Conservation (phyloP, 73 alveolate genomes). For the Paramecium caudatum region DNA sequence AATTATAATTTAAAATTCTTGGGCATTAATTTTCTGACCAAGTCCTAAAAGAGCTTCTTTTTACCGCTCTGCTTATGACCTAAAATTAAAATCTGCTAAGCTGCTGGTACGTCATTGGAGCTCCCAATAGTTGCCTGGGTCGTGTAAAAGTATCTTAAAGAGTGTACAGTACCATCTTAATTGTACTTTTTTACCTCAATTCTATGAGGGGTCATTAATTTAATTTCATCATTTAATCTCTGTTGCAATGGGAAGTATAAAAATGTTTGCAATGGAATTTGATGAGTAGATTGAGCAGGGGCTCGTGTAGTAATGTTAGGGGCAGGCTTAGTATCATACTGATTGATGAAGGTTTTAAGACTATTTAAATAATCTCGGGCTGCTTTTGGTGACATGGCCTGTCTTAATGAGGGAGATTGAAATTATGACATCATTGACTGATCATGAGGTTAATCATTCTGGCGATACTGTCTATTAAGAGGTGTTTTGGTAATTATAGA, state of each 20-base stretch:
- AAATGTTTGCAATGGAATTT: background rate
- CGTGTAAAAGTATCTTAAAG: slow-evolving; percentile 19
- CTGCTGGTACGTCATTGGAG: background rate
- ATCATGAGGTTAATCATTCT: background rate
- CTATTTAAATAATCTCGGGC: slow-evolving; percentile 46
- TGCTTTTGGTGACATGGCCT: slow-evolving; percentile 49
- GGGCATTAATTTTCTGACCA: background rate
- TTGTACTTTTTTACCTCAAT: slow-evolving; percentile 28
- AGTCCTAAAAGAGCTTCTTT: slow-evolving; percentile 18
- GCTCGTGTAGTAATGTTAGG: background rate
- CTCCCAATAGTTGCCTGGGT: background rate
- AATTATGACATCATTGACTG: background rate
- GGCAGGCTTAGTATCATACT: background rate
- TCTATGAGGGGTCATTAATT: slow-evolving; percentile 10
- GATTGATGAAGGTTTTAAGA: background rate
- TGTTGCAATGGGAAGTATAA: background rate
- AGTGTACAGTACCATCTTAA: background rate
- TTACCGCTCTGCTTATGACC: slow-evolving; percentile 48
- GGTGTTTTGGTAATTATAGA: slow-evolving; percentile 17
- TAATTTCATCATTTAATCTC: slow-evolving; percentile 21
- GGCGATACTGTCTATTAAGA: background rate
- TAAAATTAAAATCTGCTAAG: background rate
- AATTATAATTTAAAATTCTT: background rate
- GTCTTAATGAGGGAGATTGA: slow-evolving; percentile 16
- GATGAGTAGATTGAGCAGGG: background rate